Evolutionary conservation across 2,329 filamentous ascomycete genomes (phyloP).

Genomic region (Colletotrichum costaricense): DNA sequence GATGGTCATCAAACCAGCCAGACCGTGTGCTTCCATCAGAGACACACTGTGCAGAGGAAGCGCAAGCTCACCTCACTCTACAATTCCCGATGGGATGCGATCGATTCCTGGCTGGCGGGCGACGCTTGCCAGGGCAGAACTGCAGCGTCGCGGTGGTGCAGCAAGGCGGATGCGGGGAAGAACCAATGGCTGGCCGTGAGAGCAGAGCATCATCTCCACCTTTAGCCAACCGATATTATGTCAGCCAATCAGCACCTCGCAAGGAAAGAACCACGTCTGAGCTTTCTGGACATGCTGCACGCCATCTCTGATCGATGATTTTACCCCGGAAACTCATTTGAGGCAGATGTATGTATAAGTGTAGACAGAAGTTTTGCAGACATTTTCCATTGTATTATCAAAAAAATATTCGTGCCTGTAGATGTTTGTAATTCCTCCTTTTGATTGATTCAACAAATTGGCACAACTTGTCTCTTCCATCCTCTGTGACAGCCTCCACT

Average conservation of each 20-base stretch:
- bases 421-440: background rate
- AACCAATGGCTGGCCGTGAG: slow-evolving; percentile 10
- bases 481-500: too few species aligned
- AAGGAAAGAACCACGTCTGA: slow-evolving; percentile 12
- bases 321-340: background rate
- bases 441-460: background rate
- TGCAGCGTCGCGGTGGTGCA: slow-evolving; percentile 14
- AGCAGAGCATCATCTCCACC: slow-evolving; percentile 11
- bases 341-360: background rate
- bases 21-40: background rate
- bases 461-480: background rate
- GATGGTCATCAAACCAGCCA: background rate
- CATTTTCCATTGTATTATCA: too few species aligned
- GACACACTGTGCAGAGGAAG: slow-evolving; percentile 5
- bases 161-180: slow-evolving; percentile 29
- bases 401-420: too few species aligned
- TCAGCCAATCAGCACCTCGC: slow-evolving; percentile 1
- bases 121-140: slow-evolving; percentile 12
- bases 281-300: slow-evolving; percentile 25
- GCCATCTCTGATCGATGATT: slow-evolving; percentile 22
- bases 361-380: too few species aligned
- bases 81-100: slow-evolving; percentile 10
- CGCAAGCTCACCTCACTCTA: background rate
- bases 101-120: background rate
- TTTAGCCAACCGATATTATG: background rate